Base-by-base conservation (phyloP, 2,329 filamentous ascomycete genomes). In the Paracoccidioides lutzii region DNA sequence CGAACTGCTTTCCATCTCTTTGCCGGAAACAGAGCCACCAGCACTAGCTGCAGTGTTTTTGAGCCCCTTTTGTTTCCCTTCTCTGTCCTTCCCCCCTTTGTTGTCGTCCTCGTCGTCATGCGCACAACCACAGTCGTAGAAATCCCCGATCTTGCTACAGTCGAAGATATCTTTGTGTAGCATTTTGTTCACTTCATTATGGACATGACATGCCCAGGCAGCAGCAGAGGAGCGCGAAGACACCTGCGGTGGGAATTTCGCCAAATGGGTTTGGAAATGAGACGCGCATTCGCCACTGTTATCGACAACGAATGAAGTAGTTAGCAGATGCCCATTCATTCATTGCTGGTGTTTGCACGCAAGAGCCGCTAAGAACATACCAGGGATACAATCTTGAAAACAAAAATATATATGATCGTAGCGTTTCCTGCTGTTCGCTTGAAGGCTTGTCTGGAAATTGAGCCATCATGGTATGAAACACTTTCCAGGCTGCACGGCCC, bases 361-460 rank as follows among this genome's bases (percentile, higher is more conserved):
- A 35, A 12, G 0, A 14, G 40, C 14, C 40, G n/a, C 32, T 9
- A 40, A 32, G 9, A 37, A 49, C 62, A 57, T 73, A 79, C 77
- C 81, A 84, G 55, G 82, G 82, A 65, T 85, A 85, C 42, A 85
- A 68, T 60, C 82, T 73, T 62, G 82, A 79, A 65, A 84, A 85
- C 5, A 85, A 72, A 64, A 82, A 78, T 55, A 85, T 78, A 63
- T 80, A 85, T 54, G 76, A 78, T 56, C 78, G 75, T 59, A 85
- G 65, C 4, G 81, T 79, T 52, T 78, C 73, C 62, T 78, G 78
- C 65, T 85, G 81, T 55, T 84, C 81, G 28, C 73, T 67, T 0
- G 78, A 80, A 2, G 82, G 82, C 57, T 78, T 76, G 63, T 84
- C 81, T 10, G 82, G 82, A 64, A 83, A 85, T 60, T 81, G 76